These are phyloP conservation scores for Clathrospora elynae DNA, from an alignment of 2,329 filamentous ascomycete genomes.

Conservation along the genomic window DNA sequence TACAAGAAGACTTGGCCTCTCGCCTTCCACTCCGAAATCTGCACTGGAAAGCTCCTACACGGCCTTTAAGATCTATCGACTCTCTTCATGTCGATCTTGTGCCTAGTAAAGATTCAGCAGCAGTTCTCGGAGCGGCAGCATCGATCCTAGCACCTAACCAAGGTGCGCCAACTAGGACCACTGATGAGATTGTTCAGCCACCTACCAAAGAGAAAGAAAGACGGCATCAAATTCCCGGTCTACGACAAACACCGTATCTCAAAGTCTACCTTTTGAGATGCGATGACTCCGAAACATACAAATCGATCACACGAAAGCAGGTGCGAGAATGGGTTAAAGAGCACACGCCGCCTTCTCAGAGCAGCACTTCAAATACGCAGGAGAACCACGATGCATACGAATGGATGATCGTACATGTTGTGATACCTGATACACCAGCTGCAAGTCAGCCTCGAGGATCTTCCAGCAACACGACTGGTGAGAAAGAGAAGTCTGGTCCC, in stretches of 20 bases:
- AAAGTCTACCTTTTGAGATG: slow-evolving; percentile 89
- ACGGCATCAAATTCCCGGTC: slow-evolving; percentile 91
- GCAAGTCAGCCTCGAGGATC: slow-evolving; percentile 75
- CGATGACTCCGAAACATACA: slow-evolving; percentile 96
- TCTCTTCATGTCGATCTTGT: slow-evolving; percentile 88
- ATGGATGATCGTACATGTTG: slow-evolving; percentile 92
- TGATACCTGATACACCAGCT: slow-evolving; percentile 82
- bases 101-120: slow-evolving; percentile 57
- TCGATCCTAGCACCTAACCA: slow-evolving; percentile 27
- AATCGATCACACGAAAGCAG: slow-evolving; percentile 74
- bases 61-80: slow-evolving; percentile 90
- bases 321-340: slow-evolving; percentile 90
- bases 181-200: slow-evolving; percentile 35
- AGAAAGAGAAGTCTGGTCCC: slow-evolving; percentile 67
- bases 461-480: slow-evolving; percentile 56
- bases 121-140: slow-evolving; percentile 39
- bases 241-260: slow-evolving; percentile 90
- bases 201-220: slow-evolving; percentile 57
- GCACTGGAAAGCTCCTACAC: slow-evolving; percentile 94
- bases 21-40: slow-evolving; percentile 87
- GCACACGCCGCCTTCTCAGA: slow-evolving; percentile 63
- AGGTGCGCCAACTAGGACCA: slow-evolving; percentile 26
- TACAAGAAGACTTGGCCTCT: slow-evolving; percentile 76
- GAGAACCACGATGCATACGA: slow-evolving; percentile 97
- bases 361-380: slow-evolving; percentile 66